These are phyloP conservation scores for Ceratocystis cacaofunesta DNA, from an alignment of 2,329 filamentous ascomycete species.

Conservation along the genomic window DNA sequence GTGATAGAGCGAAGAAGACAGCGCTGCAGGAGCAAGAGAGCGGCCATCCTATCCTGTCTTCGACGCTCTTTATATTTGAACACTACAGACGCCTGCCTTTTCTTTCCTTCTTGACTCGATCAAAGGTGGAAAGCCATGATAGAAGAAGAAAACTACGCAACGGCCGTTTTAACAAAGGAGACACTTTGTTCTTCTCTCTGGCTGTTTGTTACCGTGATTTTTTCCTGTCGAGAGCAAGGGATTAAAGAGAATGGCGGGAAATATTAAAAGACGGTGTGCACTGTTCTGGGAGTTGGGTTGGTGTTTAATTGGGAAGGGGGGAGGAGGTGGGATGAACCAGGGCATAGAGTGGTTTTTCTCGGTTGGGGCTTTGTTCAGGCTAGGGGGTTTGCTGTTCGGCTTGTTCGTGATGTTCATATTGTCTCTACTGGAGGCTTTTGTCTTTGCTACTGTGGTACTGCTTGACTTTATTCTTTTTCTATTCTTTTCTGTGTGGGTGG, in stretches of 20 bases:
- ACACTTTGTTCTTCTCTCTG: background rate
- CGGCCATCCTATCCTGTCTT: no score
- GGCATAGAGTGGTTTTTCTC: constrained; percentile 15
- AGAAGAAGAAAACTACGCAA: background rate
- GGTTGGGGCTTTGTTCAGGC: background rate
- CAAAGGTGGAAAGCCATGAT: background rate
- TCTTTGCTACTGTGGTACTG: no score
- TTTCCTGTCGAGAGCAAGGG: constrained; percentile 3
- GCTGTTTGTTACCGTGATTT: background rate
- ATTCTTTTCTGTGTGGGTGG: background rate
- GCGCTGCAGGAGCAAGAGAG: no score
- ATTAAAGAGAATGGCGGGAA: constrained; percentile 18
- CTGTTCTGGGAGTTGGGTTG: background rate
- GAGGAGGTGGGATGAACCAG: constrained; percentile 3
- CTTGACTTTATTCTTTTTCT: no score
- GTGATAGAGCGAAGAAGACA: background rate
- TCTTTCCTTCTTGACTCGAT: no score
- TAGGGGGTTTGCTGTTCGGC: background rate
- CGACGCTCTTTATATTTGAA: no score
- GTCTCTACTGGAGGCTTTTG: no score
- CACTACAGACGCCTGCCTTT: no score
- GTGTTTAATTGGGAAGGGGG: constrained; percentile 11
- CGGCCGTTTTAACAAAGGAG: background rate
- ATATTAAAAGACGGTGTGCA: constrained; percentile 14
- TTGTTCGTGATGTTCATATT: no score